Evolutionary conservation across 805 yeast species (phyloP).

Genomic region (Nakazawaea wyomingensis): DNA sequence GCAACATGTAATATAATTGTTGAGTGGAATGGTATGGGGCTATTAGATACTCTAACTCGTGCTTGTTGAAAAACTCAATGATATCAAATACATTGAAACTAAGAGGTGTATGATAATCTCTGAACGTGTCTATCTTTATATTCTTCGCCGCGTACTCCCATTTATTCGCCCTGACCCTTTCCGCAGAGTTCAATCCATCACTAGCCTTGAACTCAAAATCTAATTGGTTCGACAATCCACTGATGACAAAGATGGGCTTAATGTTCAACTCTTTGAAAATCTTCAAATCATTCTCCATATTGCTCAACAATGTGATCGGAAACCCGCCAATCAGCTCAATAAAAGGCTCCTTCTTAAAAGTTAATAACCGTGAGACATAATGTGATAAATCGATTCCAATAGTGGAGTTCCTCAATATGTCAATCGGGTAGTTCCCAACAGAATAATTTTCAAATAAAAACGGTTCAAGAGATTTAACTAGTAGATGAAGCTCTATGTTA

Average conservation of each 20-base stretch:
- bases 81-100: conserved; percentile 51
- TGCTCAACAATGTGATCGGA: conserved; percentile 55
- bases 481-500: neutral
- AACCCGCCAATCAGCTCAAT: conserved; percentile 78
- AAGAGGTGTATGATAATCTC: conserved; percentile 46
- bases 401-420: conserved; percentile 57
- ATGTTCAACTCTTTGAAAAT: conserved; percentile 56
- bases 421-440: conserved; percentile 56
- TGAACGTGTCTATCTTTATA: conserved; percentile 38
- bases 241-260: conserved; percentile 75
- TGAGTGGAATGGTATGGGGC: conserved; percentile 81
- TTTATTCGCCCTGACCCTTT: conserved; percentile 39
- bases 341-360: conserved; percentile 61
- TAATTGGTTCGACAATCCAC: conserved; percentile 42
- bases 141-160: conserved; percentile 39
- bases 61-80: conserved; percentile 48
- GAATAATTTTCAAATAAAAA: conserved; percentile 64
- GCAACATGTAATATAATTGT: conserved; percentile 70
- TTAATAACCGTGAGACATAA: conserved; percentile 58
- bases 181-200: conserved; percentile 26
- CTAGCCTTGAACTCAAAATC: conserved; percentile 17
- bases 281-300: conserved; percentile 57
- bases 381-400: conserved; percentile 84
- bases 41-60: conserved; percentile 59
- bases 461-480: conserved; percentile 50